These are phyloP conservation scores for Fistulifera pelliculosa DNA, from an alignment of 108 stramenopile species.

Conservation along the genomic window DNA sequence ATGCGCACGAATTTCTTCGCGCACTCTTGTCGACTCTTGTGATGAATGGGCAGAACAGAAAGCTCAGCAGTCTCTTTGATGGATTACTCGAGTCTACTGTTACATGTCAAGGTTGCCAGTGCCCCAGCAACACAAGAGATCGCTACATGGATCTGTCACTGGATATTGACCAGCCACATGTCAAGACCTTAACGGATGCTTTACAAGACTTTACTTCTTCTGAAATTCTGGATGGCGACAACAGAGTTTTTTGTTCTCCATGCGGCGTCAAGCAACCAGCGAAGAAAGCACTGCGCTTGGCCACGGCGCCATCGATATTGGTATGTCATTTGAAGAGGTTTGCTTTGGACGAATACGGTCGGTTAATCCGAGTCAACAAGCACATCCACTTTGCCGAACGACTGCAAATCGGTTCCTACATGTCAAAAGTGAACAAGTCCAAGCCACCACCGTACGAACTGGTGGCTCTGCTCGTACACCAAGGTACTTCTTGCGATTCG, in stretches of 20 bases:
- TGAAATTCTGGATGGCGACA: constrained; percentile 62
- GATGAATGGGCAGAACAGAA: constrained; percentile 77
- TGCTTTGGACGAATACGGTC: constrained; percentile 65
- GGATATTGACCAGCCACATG: constrained; percentile 51
- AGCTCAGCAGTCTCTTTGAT: constrained; percentile 76
- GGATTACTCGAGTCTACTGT: constrained; percentile 77
- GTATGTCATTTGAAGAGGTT: constrained; percentile 82
- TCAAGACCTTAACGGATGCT: constrained; percentile 50
- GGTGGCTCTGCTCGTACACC: constrained; percentile 70
- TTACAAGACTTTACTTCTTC: constrained; percentile 64
- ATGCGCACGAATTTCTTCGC: constrained; percentile 81
- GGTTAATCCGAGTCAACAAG: constrained; percentile 50
- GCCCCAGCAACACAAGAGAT: constrained; percentile 67
- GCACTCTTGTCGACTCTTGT: constrained; percentile 68
- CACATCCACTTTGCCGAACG: constrained; percentile 51
- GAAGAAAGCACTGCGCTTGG: constrained; percentile 70
- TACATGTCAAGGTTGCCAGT: constrained; percentile 70
- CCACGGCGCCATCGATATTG: constrained; percentile 78
- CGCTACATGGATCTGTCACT: constrained; percentile 83
- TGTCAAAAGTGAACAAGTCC: constrained; percentile 68
- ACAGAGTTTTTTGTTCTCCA: constrained; percentile 59
- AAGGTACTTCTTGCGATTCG: constrained; percentile 64
- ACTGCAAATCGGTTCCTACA: constrained; percentile 67
- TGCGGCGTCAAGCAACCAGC: constrained; percentile 59
- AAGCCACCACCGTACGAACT: constrained; percentile 71